Percentiles rank a stretch among this genome's conserved stretches.
Evolutionary conservation across 106 monocot genomes (phyloP).

Genomic region (Posidonia australis): DNA sequence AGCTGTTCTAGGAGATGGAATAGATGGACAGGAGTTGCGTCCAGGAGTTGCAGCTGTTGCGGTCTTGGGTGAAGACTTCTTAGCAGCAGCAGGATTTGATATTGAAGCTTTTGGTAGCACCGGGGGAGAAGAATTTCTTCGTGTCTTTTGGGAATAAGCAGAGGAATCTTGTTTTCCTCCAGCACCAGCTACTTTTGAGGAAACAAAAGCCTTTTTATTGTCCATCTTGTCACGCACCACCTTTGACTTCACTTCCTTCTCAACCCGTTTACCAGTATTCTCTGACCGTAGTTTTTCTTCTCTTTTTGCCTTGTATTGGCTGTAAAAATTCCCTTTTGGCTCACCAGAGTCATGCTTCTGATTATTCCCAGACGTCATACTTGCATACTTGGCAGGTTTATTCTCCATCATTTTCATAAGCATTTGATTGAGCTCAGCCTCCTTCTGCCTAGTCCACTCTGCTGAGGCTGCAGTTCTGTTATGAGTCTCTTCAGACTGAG

Average conservation of each 20-base stretch:
- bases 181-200: constrained; percentile 22
- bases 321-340: constrained; percentile 39
- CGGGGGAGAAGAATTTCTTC: constrained; percentile 81
- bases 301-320: constrained; percentile 53
- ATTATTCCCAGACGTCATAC: constrained; percentile 3
- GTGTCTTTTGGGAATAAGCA: constrained; percentile 24
- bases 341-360: constrained; percentile 21
- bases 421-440: constrained; percentile 83
- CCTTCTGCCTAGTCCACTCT: constrained; percentile 81
- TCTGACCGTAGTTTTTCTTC: constrained; percentile 56
- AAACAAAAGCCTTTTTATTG: constrained; percentile 34
- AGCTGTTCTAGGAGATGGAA: constrained; percentile 30
- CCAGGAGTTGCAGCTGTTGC: constrained; percentile 21
- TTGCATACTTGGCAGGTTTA: constrained; percentile 36
- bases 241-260: constrained; percentile 40
- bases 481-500: constrained; percentile 27
- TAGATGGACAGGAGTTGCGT: constrained; percentile 34
- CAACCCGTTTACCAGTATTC: constrained; percentile 31
- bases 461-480: constrained; percentile 42
- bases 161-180: constrained; percentile 31
- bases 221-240: constrained; percentile 36
- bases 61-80: constrained; percentile 34
- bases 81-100: constrained; percentile 37
- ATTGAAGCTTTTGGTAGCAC: constrained; percentile 49
- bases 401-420: constrained; percentile 68